Conservation (phyloP, 768 basidiomycete genomes). For the Sarcodon sp. region DNA sequence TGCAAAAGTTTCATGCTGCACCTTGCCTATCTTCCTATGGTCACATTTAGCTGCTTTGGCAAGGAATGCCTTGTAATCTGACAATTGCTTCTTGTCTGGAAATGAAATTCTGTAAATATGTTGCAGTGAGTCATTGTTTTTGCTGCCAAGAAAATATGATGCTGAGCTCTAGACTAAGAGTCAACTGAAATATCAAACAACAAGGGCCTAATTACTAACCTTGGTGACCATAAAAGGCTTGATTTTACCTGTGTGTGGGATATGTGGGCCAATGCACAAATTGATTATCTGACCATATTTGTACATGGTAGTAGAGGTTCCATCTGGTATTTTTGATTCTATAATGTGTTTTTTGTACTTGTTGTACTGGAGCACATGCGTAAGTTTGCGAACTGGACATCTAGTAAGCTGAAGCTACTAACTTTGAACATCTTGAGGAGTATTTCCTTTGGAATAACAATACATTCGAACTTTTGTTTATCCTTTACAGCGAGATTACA, state of each 20-base stretch:
- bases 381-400: neutral
- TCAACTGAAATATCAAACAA: neutral
- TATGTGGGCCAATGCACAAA: slow-evolving; percentile 93
- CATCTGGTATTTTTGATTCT: slow-evolving; percentile 90
- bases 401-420: slow-evolving; percentile 1
- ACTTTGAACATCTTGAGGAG: slow-evolving; percentile 94
- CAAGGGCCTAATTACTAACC: slow-evolving; percentile 24
- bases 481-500: slow-evolving; percentile 86
- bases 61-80: slow-evolving; percentile 91
- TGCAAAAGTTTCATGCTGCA: slow-evolving; percentile 12
- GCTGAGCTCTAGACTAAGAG: slow-evolving; percentile 67
- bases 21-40: slow-evolving; percentile 90
- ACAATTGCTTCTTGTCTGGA: slow-evolving; percentile 91
- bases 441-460: slow-evolving; percentile 90
- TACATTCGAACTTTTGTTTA: slow-evolving; percentile 92
- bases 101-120: slow-evolving; percentile 98
- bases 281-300: slow-evolving; percentile 98
- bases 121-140: slow-evolving; percentile 87
- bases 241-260: slow-evolving; percentile 95
- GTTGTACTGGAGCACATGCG: slow-evolving; percentile 61
- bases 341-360: slow-evolving; percentile 97
- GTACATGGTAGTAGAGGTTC: slow-evolving; percentile 93
- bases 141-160: slow-evolving; percentile 93
- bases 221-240: slow-evolving; percentile 97
- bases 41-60: slow-evolving; percentile 96